Evolutionary conservation across 352 stramenopile genomes (phyloP).

Genomic region (Plasmopara viticola): DNA sequence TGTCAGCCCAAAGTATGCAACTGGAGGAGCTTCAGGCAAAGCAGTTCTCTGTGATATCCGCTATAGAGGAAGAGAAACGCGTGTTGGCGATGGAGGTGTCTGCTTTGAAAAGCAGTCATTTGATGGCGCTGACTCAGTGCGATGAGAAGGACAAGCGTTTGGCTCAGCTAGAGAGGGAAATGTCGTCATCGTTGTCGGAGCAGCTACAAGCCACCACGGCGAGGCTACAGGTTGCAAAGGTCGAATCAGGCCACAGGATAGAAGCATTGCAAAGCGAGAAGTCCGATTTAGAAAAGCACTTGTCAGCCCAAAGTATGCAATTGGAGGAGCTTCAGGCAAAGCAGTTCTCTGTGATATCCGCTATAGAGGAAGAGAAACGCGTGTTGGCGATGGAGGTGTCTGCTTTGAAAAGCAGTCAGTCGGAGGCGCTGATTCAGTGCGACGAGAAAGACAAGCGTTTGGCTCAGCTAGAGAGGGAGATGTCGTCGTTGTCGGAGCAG

Average conservation of each 20-base stretch:
- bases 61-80: constrained; percentile 6
- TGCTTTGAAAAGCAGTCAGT: constrained; percentile 14
- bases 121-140: constrained; percentile 5
- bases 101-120: not conserved
- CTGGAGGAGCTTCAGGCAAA: not conserved
- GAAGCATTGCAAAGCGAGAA: constrained; percentile 13
- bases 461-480: not conserved
- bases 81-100: constrained; percentile 7
- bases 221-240: not conserved
- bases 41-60: not conserved
- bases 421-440: constrained; percentile 8
- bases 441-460: no score
- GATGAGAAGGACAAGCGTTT: constrained; percentile 11
- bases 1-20: constrained; percentile 1
- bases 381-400: constrained; percentile 20
- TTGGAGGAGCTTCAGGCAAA: constrained; percentile 9
- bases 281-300: not conserved
- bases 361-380: constrained; percentile 12
- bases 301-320: constrained; percentile 9
- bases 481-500: constrained; percentile 4
- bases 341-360: constrained; percentile 10
- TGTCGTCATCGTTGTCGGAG: not conserved
- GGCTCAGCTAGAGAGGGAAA: not conserved
- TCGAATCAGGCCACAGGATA: constrained; percentile 5
- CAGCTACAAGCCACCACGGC: not conserved